Evolutionary conservation across 1,284 basidiomycete species (phyloP).

Genomic region (Cutaneotrichosporon sp.): DNA sequence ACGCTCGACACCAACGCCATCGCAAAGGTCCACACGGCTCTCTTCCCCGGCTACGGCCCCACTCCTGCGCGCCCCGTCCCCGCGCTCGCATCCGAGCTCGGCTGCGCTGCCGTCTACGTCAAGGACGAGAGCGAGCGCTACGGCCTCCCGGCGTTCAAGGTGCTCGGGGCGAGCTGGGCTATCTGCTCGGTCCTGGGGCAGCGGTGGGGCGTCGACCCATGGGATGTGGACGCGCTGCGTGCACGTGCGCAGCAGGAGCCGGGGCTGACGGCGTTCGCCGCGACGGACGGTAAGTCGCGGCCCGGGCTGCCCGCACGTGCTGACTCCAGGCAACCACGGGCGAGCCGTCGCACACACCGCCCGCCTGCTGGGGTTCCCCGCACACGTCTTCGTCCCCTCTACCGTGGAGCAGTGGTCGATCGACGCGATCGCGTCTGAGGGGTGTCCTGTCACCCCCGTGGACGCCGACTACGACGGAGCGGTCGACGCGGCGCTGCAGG

Average conservation of each 20-base stretch:
- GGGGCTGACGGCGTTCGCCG: slow-evolving; percentile 15
- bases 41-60: slow-evolving; percentile 20
- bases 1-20: slow-evolving; percentile 10
- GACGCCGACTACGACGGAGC: slow-evolving; percentile 23
- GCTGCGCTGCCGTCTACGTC: slow-evolving; percentile 18
- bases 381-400: slow-evolving; percentile 19
- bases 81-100: slow-evolving; percentile 16
- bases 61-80: slow-evolving; percentile 17
- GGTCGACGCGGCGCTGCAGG: slow-evolving; percentile 8
- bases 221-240: slow-evolving; percentile 18
- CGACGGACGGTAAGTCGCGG: slow-evolving; percentile 21
- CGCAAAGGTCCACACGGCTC: slow-evolving; percentile 16
- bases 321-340: slow-evolving; percentile 24
- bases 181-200: slow-evolving; percentile 13
- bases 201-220: slow-evolving; percentile 19
- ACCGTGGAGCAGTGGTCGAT: slow-evolving; percentile 23
- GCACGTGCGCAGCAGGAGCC: neutral
- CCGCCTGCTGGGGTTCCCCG: slow-evolving; percentile 13
- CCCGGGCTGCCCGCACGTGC: neutral
- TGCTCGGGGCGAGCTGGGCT: slow-evolving; percentile 26
- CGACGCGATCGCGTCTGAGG: slow-evolving; percentile 20
- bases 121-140: slow-evolving; percentile 25
- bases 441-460: slow-evolving; percentile 11
- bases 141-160: slow-evolving; percentile 27
- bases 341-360: slow-evolving; percentile 22